Evolutionary conservation across 345 rosid genomes (phyloP), one percentile per base, ranked within the genome.

Genomic region (Toxicodendron radicans): DNA sequence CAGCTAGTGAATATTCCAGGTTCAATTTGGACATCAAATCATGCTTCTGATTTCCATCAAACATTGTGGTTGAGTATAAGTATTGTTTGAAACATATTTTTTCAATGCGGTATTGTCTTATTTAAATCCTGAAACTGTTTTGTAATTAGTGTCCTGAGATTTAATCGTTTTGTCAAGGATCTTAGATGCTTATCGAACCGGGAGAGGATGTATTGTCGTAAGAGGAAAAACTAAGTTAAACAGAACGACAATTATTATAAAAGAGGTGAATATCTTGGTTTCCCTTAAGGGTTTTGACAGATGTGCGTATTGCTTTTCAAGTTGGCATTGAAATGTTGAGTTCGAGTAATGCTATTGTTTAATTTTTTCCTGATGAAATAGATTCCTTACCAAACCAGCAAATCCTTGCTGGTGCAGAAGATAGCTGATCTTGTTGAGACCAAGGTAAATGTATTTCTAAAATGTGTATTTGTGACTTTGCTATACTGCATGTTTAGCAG

Each of bases 361-460:
- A 45, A 63, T 49, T 61, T 67, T 27, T 95, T 75, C 99, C 99
- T 73, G 91, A 92, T 75, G 97, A 92, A n/a, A n/a, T n/a, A n/a
- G n/a, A n/a, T n/a, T n/a, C n/a, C n/a, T n/a, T n/a, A n/a, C 74
- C 99, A 92, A 75, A 89, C 92, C 53, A 92, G 91, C 87, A 95
- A 95, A 82, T 86, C 97, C 69, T 88, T 86, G 12, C 95, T 95
- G 33, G 95, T 95, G 80, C 87, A 92, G 87, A 95, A 92, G 90
- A 92, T 95, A 81, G 99, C 99, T 52, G 97, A 95, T 72, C 97
- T 92, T 74, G 99, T 95, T 48, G 99, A 92, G 80, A 84, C 72
- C 72, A 92, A 95, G 97, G 99, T 95, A 88, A 20, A 2, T 66
- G 46, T 66, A 41, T n/a, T 59, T 46, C 21, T 13, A 58, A 54